These are phyloP conservation scores for Trichoderma sp. DNA, from an alignment of 2,329 filamentous ascomycete species.

Conservation along the genomic window DNA sequence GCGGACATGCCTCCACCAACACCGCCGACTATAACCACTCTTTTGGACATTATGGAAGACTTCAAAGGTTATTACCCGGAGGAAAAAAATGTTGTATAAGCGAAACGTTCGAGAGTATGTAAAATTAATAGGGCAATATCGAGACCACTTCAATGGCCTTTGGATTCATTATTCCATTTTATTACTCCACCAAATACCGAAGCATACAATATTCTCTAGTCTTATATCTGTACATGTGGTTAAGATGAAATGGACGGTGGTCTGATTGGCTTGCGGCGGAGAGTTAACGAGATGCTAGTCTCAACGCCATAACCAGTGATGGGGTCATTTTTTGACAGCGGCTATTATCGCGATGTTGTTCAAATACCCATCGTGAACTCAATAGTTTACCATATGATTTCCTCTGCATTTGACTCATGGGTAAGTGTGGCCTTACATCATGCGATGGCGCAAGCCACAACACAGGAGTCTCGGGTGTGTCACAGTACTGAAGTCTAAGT, in stretches of 20 bases:
- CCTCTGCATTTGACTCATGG: not conserved
- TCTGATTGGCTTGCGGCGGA: not conserved
- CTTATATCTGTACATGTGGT: not conserved
- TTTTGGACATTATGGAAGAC: not conserved
- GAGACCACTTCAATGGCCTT: no score
- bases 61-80: not conserved
- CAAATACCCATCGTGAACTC: not conserved
- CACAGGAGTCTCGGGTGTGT: not conserved
- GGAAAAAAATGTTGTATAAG: no score
- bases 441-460: not conserved
- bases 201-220: not conserved
- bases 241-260: not conserved
- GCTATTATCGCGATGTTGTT: not conserved
- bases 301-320: not conserved
- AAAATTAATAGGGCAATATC: no score
- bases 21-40: not conserved
- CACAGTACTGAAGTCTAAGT: not conserved
- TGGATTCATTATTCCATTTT: not conserved
- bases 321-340: not conserved
- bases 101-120: not conserved
- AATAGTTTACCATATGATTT: not conserved
- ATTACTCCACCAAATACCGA: not conserved
- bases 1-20: not conserved
- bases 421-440: not conserved
- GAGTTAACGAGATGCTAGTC: not conserved